Conservation (phyloP, 805 yeast genomes). For the Zygosaccharomyces gambellarensis region DNA sequence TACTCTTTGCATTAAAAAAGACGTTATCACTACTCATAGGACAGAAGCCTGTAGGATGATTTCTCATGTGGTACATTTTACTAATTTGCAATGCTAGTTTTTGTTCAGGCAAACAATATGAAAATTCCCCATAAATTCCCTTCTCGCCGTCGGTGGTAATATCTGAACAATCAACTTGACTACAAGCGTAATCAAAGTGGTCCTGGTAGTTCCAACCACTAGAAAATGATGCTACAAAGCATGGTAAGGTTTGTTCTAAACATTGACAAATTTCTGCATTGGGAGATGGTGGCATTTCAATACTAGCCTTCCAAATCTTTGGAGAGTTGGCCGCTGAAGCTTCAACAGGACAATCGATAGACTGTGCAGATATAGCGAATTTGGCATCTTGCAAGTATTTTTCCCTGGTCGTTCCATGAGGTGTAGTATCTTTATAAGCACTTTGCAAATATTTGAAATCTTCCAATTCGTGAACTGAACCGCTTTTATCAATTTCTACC, state of each 20-base stretch:
- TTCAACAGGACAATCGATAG: conserved; percentile 10
- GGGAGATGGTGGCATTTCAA: conserved; percentile 65
- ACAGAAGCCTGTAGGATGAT: conserved; percentile 34
- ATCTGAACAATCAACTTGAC: conserved; percentile 51
- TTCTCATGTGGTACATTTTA: conserved; percentile 49
- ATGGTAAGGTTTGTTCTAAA: conserved; percentile 47
- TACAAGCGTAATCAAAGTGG: conserved; percentile 56
- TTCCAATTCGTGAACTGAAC: conserved; percentile 46
- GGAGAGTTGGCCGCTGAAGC: not conserved
- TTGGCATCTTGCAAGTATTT: conserved; percentile 22
- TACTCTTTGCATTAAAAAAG: conserved; percentile 20
- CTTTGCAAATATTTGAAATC: conserved; percentile 57
- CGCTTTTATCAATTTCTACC: conserved; percentile 44
- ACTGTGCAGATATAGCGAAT: conserved; percentile 6
- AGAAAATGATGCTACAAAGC: conserved; percentile 50
- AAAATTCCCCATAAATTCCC: conserved; percentile 62
- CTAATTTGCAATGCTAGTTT: conserved; percentile 60
- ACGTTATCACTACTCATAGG: conserved; percentile 23
- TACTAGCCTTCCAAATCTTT: conserved; percentile 55
- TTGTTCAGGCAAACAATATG: conserved; percentile 62
- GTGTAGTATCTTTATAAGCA: conserved; percentile 46
- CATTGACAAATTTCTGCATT: conserved; percentile 57
- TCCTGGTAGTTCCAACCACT: conserved; percentile 47
- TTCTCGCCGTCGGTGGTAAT: conserved; percentile 52
- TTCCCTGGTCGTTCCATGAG: conserved; percentile 38